Base-by-base conservation (phyloP, 352 stramenopile genomes). In the Pythium insidiosum region DNA sequence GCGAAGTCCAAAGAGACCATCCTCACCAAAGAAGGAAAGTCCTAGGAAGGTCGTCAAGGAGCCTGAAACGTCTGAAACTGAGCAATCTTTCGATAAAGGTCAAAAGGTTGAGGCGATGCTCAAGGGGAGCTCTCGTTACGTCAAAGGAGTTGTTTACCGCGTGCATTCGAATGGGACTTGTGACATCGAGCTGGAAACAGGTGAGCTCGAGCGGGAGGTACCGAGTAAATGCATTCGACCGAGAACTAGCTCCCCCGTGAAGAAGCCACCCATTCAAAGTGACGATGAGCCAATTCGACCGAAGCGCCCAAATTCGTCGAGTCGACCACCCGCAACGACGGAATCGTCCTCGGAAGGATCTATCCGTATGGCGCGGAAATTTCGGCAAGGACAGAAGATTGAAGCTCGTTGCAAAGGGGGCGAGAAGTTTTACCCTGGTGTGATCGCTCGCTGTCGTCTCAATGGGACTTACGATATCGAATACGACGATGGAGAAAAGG, bases 401-500 rank as follows among this genome's bases (percentile, higher is more conserved):
- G 63, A 89, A 50, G 77, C 75, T 7, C 53, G 57, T 10, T 87
- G 83, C 50, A 68, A 80, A 22, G 82, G 72, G 21, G 61, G 64
- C 25, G 54, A 58, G 9, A 77, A 57, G 24, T 88, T 64, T 30
- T 94, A 85, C 36, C 49, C 58, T 5, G 82, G 82, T 15, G 64
- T 71, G 2, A 80, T 94, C 19, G 11, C 39, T 1, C 40, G 53
- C 11, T 70, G 53, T 7, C 53, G 73, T 37, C 34, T 60, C 9
- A 66, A 84, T 31, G 61, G 60, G 3, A 89, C 73, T n/a, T 82
- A 77, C 40, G 76, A 86, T 23, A 52, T 93, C 45, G 15, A 59
- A 28, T 93, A 88, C 40, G 66, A 85, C 1, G 72, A 87, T 37
- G 79, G 73, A 13, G 70, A 85, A 20, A 58, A 65, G 29, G 76